Evolutionary conservation across 352 stramenopile genomes (phyloP).

Genomic region (Blastocystis sp.): DNA sequence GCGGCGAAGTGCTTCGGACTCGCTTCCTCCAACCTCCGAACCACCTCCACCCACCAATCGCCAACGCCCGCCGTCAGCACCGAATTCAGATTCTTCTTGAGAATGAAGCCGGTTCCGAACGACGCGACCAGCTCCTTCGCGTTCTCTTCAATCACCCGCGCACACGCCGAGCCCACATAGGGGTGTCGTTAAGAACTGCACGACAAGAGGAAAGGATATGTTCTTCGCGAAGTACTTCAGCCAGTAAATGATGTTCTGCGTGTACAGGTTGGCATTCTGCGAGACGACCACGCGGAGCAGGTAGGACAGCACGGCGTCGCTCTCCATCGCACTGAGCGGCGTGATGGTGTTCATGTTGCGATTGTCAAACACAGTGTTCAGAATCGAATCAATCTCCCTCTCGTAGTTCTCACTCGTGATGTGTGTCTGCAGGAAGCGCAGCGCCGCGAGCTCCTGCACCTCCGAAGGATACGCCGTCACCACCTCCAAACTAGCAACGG

Average conservation of each 20-base stretch:
- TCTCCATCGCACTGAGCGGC: not conserved
- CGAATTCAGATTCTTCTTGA: constrained; percentile 63
- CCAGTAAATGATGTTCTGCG: constrained; percentile 64
- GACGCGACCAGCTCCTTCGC: not conserved
- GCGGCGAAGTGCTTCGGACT: constrained; percentile 10
- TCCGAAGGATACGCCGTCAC: not conserved
- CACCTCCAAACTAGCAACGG: not conserved
- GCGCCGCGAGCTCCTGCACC: not conserved
- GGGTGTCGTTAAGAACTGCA: constrained; percentile 15
- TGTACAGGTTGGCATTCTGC: not conserved
- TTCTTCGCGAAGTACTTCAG: constrained; percentile 28
- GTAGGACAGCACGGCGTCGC: constrained; percentile 22
- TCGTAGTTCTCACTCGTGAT: constrained; percentile 29
- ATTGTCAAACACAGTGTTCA: not conserved
- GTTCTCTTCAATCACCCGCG: not conserved
- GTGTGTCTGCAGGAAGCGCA: not conserved
- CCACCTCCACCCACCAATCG: not conserved
- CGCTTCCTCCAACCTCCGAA: not conserved
- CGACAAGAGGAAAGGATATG: constrained; percentile 35
- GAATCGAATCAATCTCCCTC: constrained; percentile 25
- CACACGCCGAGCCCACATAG: not conserved
- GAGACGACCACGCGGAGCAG: not conserved
- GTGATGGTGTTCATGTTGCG: constrained; percentile 6
- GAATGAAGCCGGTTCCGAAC: constrained; percentile 64
- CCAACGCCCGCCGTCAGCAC: constrained; percentile 19